Conservation (phyloP, 208 protist species). For the Naegleria lovaniensis region DNA sequence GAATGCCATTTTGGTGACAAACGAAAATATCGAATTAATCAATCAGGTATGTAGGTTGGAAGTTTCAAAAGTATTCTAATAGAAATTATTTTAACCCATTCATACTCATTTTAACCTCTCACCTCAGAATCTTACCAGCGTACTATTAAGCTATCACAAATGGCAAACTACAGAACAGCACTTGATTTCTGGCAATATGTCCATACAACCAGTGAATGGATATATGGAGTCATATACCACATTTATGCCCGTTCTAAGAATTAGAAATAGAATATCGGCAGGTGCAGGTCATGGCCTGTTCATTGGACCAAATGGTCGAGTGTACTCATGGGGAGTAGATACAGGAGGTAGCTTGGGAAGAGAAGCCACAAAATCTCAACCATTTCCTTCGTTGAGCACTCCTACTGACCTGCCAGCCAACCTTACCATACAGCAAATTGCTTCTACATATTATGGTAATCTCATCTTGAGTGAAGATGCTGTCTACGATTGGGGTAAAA, state of each 20-base stretch:
- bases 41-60: not conserved
- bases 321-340: not conserved
- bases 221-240: not conserved
- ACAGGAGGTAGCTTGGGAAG: not conserved
- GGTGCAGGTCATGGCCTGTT: not conserved
- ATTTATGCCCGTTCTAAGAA: not conserved
- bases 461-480: not conserved
- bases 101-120: too few species aligned
- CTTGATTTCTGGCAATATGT: not conserved
- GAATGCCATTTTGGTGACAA: not conserved
- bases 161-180: not conserved
- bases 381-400: not conserved
- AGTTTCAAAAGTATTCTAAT: too few species aligned
- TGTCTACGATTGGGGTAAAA: conserved; percentile 17
- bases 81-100: too few species aligned
- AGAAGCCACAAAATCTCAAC: not conserved
- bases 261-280: not conserved
- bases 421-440: not conserved
- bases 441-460: not conserved
- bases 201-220: not conserved
- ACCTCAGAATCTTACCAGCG: not conserved
- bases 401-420: not conserved
- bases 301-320: not conserved
- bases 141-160: not conserved
- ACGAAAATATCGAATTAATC: not conserved